Evolutionary conservation across 2,329 filamentous ascomycete genomes (phyloP), one percentile per base, ranked within the genome.

Genomic region (Neocatenulostroma microsporum): DNA sequence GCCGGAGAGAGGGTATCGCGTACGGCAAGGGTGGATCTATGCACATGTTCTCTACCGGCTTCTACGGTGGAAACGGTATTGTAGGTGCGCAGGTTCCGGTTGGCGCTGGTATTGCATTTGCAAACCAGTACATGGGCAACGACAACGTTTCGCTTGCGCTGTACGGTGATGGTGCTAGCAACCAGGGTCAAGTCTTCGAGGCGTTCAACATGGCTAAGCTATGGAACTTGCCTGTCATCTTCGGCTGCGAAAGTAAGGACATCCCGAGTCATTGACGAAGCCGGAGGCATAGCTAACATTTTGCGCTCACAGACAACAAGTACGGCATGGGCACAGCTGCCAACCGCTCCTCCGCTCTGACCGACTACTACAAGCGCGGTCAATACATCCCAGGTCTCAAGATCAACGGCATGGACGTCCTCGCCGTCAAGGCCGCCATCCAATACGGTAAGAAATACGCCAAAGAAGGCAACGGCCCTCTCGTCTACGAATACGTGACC

Each of bases 131-230:
- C 74, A 78, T 79, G 59, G 79, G 75, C 59, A 80, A 82, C 72
- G 82, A 87, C 71, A 89, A 86, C 62, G 82, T 86, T 47, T 83
- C 82, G 47, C 75, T 98, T 53, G 78, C 89, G 49, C 77, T 98
- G 41, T 98, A 98, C 68, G 91, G 91, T 73, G 91, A 98, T 58
- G 91, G 91, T 74, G 91, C 91, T 50, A 85, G 82, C 74, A 98
- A 98, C 76, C 91, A 98, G 74, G 91, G 91, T 49, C 91, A 98
- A 70, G 91, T 98, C 55, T 98, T 98, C 59, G 91, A 98, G 76
- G 88, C 91, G 45, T 98, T 93, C 79, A 98, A 98, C 81, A 98
- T 98, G 91, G 91, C 91, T 47, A 96, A 96, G 78, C 80, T 98
- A 51, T 98, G 91, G 91, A 88, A 91, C 56, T 74, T 98, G 31